These are phyloP conservation scores for Sporodiniella umbellata DNA, from an alignment of 371 early-diverging fungal genomes.

Conservation along the genomic window DNA sequence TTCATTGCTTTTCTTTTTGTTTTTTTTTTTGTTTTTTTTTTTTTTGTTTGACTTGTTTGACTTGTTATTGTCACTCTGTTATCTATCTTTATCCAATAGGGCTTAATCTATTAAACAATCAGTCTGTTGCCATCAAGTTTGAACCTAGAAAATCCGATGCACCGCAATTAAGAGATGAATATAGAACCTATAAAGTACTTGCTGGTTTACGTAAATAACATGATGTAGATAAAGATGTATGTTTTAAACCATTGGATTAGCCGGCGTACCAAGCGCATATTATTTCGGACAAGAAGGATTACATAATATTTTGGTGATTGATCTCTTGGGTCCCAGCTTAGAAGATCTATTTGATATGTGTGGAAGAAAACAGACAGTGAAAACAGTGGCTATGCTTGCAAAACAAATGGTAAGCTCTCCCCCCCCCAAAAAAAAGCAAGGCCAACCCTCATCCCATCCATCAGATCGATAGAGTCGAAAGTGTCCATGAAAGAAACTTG, in stretches of 20 bases:
- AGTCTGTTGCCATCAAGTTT: constrained; percentile 91
- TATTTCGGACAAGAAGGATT: constrained; percentile 95
- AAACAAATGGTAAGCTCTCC: constrained; percentile 78
- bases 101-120: constrained; percentile 75
- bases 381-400: constrained; percentile 94
- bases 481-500: constrained; percentile 93
- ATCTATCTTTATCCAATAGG: constrained; percentile 37
- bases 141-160: constrained; percentile 93
- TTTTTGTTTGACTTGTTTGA: background rate
- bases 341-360: constrained; percentile 97
- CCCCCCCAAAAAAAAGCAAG: background rate
- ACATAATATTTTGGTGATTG: constrained; percentile 95
- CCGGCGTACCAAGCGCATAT: constrained; percentile 84
- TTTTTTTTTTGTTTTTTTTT: background rate
- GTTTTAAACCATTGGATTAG: constrained; percentile 28
- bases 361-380: constrained; percentile 83
- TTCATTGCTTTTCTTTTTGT: constrained; percentile 23
- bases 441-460: background rate
- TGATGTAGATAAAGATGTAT: background rate
- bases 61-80: too few species aligned
- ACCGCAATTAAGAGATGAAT: constrained; percentile 92
- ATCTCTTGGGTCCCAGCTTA: constrained; percentile 91
- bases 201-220: constrained; percentile 62
- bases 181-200: constrained; percentile 86
- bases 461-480: constrained; percentile 87